These are phyloP conservation scores for Naegleria fowleri DNA, from an alignment of 208 protist genomes.

Conservation along the genomic window DNA sequence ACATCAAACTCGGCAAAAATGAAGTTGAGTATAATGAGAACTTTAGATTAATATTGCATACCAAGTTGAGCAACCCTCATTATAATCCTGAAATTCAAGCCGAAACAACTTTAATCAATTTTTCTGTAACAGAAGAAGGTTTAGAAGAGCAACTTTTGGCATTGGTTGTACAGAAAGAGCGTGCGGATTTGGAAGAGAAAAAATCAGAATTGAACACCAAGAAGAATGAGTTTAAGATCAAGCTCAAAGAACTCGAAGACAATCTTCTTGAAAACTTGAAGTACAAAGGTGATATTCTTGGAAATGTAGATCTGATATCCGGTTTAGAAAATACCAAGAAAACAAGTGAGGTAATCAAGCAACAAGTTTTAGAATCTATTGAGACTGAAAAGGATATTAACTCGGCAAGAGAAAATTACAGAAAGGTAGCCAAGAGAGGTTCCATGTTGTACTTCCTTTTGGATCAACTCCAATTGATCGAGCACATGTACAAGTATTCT, in stretches of 20 bases:
- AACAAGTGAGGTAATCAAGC: slow-evolving; percentile 89
- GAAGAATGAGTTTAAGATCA: slow-evolving; percentile 77
- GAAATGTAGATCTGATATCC: slow-evolving; percentile 89
- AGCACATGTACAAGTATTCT: slow-evolving; percentile 97
- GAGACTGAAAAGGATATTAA: slow-evolving; percentile 88
- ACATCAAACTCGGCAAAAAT: slow-evolving; percentile 65
- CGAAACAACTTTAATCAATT: slow-evolving; percentile 80
- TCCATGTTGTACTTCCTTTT: slow-evolving; percentile 93
- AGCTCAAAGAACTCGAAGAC: slow-evolving; percentile 80
- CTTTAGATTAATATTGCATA: slow-evolving; percentile 73
- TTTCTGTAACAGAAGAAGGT: slow-evolving; percentile 74
- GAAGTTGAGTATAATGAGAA: slow-evolving; percentile 49
- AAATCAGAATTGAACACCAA: slow-evolving; percentile 56
- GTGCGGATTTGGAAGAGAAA: slow-evolving; percentile 66
- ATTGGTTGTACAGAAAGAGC: slow-evolving; percentile 70
- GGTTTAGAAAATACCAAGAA: slow-evolving; percentile 93
- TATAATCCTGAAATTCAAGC: slow-evolving; percentile 80
- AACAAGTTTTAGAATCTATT: slow-evolving; percentile 82
- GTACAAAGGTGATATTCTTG: slow-evolving; percentile 87
- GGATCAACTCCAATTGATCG: slow-evolving; percentile 88
- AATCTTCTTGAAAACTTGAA: slow-evolving; percentile 87
- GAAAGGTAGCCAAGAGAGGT: slow-evolving; percentile 84
- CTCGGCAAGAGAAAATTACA: slow-evolving; percentile 85
- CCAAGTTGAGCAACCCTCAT: slow-evolving; percentile 78
- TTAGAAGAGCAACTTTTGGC: slow-evolving; percentile 82